Base-by-base conservation (phyloP, 495 filamentous ascomycete genomes). In the Cryomyces minteri region DNA sequence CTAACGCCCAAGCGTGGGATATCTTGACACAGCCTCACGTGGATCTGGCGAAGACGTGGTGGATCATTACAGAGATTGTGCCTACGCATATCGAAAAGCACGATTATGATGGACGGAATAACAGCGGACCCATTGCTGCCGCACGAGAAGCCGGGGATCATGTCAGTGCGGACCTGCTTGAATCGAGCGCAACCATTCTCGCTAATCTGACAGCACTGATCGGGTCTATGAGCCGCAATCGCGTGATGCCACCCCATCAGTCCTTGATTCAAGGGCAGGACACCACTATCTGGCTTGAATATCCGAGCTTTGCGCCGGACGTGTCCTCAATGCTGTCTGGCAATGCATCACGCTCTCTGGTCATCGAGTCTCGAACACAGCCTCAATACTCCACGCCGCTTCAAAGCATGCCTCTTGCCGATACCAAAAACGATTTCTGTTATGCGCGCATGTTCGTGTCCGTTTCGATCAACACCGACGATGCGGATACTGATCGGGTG, bases 201-300 rank as follows among this genome's bases (percentile, higher is more conserved):
- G 71, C 73, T 18, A 79, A 74, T 55, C 54, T 94, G 47, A 75
- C 73, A 29, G 82, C 82, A 32, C 56, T 94, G 40, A 67, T 80
- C 4, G 69, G 80, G 51, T 90, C 83, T 0, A 92, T 93, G 74
- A 81, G 79, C 58, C 68, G 80, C 37, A 87, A 88, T 54, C 73
- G 77, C 34, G 76, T 84, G 41, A 63, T 94, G 48, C 72, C 81
- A 4, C 70, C 77, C 1, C 55, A 66, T 41, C 60, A 61, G 31
- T 68, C 74, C 28, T 65, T 82, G 5, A 72, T 73, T 29, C 76
- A 81, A 48, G 72, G 74, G 1, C 68, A 82, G 37, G 77, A 93
- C 50, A 76, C 75, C 14, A 74, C 66, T 5, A 77, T 94, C 14
- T 90, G 84, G 77, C 48, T 87, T 33, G 64, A 76, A 44, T 83